phyloP scores from a whole-genome alignment of 176 grass and related monocot genomes.

The Zea luxurians region DNA sequence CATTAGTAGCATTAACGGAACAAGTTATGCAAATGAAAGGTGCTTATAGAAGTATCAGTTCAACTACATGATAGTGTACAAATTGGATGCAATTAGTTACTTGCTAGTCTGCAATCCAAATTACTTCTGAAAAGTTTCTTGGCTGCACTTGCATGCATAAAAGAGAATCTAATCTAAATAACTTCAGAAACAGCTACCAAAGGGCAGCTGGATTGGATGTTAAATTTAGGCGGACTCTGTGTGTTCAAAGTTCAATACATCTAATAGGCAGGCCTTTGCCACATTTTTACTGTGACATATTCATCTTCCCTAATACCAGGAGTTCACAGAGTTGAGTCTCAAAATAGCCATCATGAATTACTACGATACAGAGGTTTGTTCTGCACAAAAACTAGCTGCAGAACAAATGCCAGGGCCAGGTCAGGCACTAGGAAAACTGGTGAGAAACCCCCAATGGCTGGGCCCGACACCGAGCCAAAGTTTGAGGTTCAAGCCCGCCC shows the following conservation, averaged over 20 bases:
- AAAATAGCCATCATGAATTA: background rate
- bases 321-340: constrained; percentile 16
- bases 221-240: background rate
- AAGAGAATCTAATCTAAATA: background rate
- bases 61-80: background rate
- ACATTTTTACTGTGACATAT: background rate
- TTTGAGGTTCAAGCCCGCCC: background rate
- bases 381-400: background rate
- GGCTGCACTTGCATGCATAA: background rate
- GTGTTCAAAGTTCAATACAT: background rate
- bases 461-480: background rate
- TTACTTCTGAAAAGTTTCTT: background rate
- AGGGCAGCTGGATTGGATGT: background rate
- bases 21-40: background rate
- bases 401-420: background rate
- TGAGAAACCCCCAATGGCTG: background rate
- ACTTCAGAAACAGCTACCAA: background rate
- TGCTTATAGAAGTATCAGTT: background rate
- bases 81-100: background rate
- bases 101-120: background rate
- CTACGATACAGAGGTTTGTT: background rate
- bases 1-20: constrained; percentile 17
- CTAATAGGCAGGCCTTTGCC: background rate
- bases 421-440: background rate
- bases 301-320: background rate